Evolutionary conservation across 306 rosid species (phyloP).

Genomic region (Citrullus amarus): DNA sequence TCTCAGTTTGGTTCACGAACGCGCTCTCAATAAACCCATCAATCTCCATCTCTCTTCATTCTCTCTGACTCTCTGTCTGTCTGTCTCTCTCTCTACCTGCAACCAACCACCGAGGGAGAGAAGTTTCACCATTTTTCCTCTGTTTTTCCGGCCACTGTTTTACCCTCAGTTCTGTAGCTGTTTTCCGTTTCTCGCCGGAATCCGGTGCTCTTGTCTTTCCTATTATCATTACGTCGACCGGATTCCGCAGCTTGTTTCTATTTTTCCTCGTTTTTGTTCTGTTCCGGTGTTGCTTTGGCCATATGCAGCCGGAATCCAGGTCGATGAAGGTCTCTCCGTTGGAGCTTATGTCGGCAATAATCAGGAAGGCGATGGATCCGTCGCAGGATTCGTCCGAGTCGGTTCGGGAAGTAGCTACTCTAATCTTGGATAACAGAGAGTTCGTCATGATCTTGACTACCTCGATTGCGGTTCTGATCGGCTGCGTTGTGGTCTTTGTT

Average conservation of each 20-base stretch:
- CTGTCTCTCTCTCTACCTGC: conserved; percentile 12
- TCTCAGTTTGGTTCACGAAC: conserved; percentile 12
- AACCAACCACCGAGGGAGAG: conserved; percentile 22
- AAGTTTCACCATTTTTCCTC: neutral
- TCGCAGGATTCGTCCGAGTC: conserved; percentile 39
- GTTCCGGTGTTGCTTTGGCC: neutral
- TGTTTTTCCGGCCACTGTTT: neutral
- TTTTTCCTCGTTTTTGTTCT: neutral
- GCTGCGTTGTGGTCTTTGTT: conserved; percentile 57
- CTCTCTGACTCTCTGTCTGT: neutral
- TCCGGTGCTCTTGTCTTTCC: conserved; percentile 5
- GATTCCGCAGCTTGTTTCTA: conserved; percentile 8
- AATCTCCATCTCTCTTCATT: neutral
- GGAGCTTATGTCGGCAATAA: conserved; percentile 76
- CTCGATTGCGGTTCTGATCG: conserved; percentile 74
- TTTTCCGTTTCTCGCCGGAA: conserved; percentile 6
- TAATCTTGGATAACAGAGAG: conserved; percentile 61
- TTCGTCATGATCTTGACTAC: conserved; percentile 55
- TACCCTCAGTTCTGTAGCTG: neutral
- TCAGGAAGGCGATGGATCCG: conserved; percentile 62
- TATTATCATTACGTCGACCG: neutral
- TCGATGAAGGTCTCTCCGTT: conserved; percentile 74
- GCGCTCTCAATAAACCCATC: conserved; percentile 19
- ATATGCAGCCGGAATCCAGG: conserved; percentile 49
- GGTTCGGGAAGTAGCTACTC: conserved; percentile 26